phyloP scores from a whole-genome alignment of 2,329 filamentous ascomycete species.

The Knufia petricola region DNA sequence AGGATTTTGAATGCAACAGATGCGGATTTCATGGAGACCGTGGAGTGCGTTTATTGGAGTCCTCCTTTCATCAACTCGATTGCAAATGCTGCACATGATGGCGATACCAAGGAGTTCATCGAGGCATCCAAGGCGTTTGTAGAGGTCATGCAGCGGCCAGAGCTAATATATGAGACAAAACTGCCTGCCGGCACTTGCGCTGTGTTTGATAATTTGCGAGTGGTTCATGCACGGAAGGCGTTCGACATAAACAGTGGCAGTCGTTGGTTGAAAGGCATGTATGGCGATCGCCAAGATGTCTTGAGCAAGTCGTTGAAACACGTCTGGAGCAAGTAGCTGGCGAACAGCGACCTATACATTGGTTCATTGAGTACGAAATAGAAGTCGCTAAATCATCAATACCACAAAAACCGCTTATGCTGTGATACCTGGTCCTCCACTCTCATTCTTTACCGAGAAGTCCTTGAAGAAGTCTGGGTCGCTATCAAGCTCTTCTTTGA shows the following conservation, averaged over 20 bases:
- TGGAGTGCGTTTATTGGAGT: slow-evolving; percentile 55
- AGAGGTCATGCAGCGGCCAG: slow-evolving; percentile 45
- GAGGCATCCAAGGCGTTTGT: slow-evolving; percentile 52
- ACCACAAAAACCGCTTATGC: slow-evolving; percentile 15
- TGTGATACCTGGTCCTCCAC: slow-evolving; percentile 4
- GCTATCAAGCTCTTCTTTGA: slow-evolving; percentile 85
- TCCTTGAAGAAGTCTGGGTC: slow-evolving; percentile 72
- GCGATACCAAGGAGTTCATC: slow-evolving; percentile 16
- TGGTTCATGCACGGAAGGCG: slow-evolving; percentile 71
- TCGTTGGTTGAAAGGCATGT: slow-evolving; percentile 78
- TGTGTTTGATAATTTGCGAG: slow-evolving; percentile 75
- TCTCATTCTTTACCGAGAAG: slow-evolving; percentile 46
- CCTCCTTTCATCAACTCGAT: slow-evolving; percentile 61
- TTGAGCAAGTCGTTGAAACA: slow-evolving; percentile 19
- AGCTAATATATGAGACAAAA: slow-evolving; percentile 59
- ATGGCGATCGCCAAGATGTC: slow-evolving; percentile 61
- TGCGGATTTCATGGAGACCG: slow-evolving; percentile 17
- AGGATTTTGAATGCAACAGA: not conserved
- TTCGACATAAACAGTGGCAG: slow-evolving; percentile 60
- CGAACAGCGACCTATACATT: slow-evolving; percentile 8
- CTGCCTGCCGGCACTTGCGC: slow-evolving; percentile 77
- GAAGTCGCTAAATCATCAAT: slow-evolving; percentile 9
- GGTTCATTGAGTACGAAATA: not conserved
- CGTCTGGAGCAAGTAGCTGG: slow-evolving; percentile 10
- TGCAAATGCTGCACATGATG: slow-evolving; percentile 1